These are phyloP conservation scores for Quercus parvula DNA, from an alignment of 306 rosid genomes.

Conservation along the genomic window DNA sequence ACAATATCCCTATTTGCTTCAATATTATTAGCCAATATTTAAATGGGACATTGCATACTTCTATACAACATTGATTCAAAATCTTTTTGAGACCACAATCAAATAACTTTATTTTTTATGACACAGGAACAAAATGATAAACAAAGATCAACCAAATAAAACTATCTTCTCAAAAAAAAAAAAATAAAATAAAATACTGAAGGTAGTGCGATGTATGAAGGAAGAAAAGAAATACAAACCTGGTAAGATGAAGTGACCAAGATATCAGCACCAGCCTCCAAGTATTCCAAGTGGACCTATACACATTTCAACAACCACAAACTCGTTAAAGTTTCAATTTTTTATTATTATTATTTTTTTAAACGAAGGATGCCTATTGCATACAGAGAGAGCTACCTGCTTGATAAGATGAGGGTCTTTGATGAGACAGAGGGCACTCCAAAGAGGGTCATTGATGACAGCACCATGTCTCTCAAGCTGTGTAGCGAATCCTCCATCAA, in stretches of 20 bases:
- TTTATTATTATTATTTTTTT: too few species aligned
- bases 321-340: background rate
- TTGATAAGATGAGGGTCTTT: constrained; percentile 62
- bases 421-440: constrained; percentile 86
- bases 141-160: background rate
- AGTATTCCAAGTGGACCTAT: constrained; percentile 80
- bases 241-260: constrained; percentile 89
- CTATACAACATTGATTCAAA: background rate
- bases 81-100: background rate
- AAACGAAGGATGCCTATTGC: background rate
- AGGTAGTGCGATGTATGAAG: background rate
- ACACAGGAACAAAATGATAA: background rate
- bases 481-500: constrained; percentile 87
- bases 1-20: background rate
- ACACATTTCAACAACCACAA: background rate
- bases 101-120: background rate
- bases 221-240: constrained; percentile 31
- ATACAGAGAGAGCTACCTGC: constrained; percentile 22
- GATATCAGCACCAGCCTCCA: constrained; percentile 83
- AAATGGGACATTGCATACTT: background rate
- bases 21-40: background rate
- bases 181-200: background rate
- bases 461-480: constrained; percentile 83
- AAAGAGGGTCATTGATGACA: constrained; percentile 67
- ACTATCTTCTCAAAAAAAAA: background rate